Evolutionary conservation across 108 stramenopile genomes (phyloP).

Genomic region (Pseudonitzschia multistriata): DNA sequence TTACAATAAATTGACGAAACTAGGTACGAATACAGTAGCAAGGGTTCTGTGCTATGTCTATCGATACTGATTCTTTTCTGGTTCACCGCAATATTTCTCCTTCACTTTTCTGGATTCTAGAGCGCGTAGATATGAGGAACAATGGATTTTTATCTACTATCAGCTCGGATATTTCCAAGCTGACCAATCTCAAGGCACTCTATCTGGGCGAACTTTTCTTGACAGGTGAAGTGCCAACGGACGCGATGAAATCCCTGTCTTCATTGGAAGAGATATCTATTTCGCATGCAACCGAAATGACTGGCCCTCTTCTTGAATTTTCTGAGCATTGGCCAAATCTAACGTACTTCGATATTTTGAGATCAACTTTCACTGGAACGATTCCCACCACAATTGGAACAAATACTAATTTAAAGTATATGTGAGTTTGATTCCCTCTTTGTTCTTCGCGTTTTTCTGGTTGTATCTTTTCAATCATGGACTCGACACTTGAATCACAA

Average conservation of each 20-base stretch:
- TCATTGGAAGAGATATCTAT: background rate
- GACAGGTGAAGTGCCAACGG: background rate
- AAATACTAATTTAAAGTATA: background rate
- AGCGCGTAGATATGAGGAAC: slow-evolving; percentile 5
- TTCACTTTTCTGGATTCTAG: background rate
- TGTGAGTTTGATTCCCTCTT: background rate
- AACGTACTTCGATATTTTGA: background rate
- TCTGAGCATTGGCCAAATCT: slow-evolving; percentile 10
- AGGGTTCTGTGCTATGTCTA: background rate
- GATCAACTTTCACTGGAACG: slow-evolving; percentile 12
- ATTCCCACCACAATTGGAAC: slow-evolving; percentile 14
- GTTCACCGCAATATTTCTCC: slow-evolving; percentile 2
- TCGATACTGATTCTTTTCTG: background rate
- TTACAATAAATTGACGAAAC: slow-evolving; percentile 13
- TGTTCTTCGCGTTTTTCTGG: background rate
- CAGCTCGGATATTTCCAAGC: slow-evolving; percentile 20
- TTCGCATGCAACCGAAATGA: background rate
- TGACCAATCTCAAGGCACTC: slow-evolving; percentile 14
- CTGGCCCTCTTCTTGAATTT: background rate
- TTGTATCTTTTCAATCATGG: background rate
- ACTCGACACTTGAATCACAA: background rate
- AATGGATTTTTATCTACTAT: slow-evolving; percentile 18
- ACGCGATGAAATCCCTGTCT: background rate
- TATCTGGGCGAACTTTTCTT: background rate
- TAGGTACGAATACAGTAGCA: slow-evolving; percentile 17